phyloP scores from a whole-genome alignment of 768 basidiomycete species.

The Pholiota molesta region DNA sequence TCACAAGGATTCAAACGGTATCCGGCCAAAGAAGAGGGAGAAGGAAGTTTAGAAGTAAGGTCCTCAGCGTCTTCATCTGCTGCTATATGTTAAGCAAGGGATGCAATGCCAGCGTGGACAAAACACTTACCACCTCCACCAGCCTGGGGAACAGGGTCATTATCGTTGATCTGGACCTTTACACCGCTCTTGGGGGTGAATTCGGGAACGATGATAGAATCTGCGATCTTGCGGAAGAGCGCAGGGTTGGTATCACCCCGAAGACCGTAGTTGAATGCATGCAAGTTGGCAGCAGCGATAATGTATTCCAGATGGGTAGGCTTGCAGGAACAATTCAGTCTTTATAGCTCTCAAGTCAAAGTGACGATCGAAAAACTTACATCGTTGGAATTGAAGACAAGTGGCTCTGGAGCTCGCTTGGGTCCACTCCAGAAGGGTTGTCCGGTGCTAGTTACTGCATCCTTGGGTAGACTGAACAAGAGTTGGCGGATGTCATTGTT shows the following conservation, averaged over 20 bases:
- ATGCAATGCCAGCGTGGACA: neutral
- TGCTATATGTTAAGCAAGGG: conserved; percentile 11
- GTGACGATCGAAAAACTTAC: conserved; percentile 49
- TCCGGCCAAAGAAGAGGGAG: conserved; percentile 92
- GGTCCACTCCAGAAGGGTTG: conserved; percentile 99
- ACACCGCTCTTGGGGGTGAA: conserved; percentile 94
- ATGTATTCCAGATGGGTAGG: conserved; percentile 86
- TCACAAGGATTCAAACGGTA: conserved; percentile 94
- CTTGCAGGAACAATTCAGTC: conserved; percentile 40
- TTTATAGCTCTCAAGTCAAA: conserved; percentile 15
- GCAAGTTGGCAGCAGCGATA: conserved; percentile 92
- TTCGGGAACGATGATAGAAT: conserved; percentile 83
- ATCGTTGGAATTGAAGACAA: conserved; percentile 84
- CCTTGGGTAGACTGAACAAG: conserved; percentile 92
- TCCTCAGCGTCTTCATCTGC: conserved; percentile 57
- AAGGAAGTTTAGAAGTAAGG: conserved; percentile 71
- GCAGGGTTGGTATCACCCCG: conserved; percentile 83
- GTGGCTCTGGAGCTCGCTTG: conserved; percentile 92
- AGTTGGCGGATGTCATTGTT: conserved; percentile 93
- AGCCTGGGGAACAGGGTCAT: conserved; percentile 75
- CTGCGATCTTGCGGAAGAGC: conserved; percentile 83
- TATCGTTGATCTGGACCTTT: conserved; percentile 92
- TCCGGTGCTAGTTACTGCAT: conserved; percentile 87
- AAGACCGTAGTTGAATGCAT: conserved; percentile 97
- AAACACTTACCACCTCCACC: conserved; percentile 40